phyloP scores from a whole-genome alignment of 805 yeast genomes.

The Candida dajiaensis region DNA sequence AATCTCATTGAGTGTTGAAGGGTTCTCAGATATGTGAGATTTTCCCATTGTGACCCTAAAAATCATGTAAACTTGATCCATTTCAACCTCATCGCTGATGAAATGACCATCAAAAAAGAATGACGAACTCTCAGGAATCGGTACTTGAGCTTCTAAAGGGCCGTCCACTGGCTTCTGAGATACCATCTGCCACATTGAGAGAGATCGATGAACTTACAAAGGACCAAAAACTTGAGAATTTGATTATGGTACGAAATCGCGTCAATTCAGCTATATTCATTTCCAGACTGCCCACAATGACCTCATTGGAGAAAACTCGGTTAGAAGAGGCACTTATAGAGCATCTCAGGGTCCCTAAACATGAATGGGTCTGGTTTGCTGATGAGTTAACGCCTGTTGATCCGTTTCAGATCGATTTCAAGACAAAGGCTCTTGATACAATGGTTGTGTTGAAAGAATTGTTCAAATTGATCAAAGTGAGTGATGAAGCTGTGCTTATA shows the following conservation, averaged over 20 bases:
- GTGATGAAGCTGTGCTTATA: not conserved
- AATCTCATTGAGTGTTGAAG: not conserved
- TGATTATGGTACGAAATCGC: not conserved
- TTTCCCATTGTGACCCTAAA: too few species aligned
- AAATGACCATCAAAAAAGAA: not conserved
- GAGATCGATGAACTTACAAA: not conserved
- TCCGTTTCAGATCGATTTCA: constrained; percentile 9
- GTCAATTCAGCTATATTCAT: not conserved
- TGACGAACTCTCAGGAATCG: not conserved
- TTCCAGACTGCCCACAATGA: not conserved
- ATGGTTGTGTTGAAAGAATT: constrained; percentile 5
- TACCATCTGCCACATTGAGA: not conserved
- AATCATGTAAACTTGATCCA: too few species aligned
- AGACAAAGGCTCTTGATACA: constrained; percentile 1
- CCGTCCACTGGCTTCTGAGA: not conserved
- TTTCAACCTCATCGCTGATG: not conserved
- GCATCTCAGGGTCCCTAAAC: constrained; percentile 3
- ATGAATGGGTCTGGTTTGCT: constrained; percentile 16
- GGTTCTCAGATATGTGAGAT: too few species aligned
- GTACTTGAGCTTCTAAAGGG: not conserved
- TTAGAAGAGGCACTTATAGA: not conserved
- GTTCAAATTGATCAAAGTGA: not conserved
- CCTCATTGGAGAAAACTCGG: not conserved
- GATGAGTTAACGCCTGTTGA: constrained; percentile 15
- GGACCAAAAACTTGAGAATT: not conserved